Conservation (phyloP, 2,329 filamentous ascomycete species). For the Blastomyces emzantsi region DNA sequence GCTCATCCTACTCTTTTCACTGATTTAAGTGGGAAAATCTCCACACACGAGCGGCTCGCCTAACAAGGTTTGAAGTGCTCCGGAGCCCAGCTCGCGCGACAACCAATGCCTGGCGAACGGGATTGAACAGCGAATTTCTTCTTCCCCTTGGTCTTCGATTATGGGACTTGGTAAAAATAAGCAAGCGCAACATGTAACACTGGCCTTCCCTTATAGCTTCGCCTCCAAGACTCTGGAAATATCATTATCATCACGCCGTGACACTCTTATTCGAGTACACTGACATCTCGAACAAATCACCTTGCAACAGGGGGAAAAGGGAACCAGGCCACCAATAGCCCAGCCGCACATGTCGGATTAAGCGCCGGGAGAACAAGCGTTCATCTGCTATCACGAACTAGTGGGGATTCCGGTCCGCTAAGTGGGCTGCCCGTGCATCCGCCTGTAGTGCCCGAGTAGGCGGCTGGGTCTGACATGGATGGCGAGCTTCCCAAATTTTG, state of each 20-base stretch:
- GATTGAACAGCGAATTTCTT: not conserved
- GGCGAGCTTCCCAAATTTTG: not conserved
- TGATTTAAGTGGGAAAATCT: not conserved
- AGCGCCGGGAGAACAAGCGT: not conserved
- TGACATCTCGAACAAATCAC: not conserved
- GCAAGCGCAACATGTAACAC: not conserved
- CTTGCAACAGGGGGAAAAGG: not conserved
- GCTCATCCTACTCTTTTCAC: not conserved
- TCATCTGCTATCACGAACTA: not conserved
- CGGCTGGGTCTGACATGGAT: not conserved
- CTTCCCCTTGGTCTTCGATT: not conserved
- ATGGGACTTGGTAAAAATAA: not conserved
- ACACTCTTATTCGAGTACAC: not conserved
- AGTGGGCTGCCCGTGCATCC: not conserved
- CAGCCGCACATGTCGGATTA: not conserved
- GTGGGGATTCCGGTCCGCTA: not conserved
- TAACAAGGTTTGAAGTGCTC: not conserved
- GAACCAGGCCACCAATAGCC: not conserved
- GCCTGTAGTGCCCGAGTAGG: not conserved
- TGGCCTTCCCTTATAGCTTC: not conserved
- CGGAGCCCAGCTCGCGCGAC: not conserved
- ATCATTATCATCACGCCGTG: not conserved
- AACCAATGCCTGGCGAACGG: not conserved
- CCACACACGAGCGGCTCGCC: not conserved
- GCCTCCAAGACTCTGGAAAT: not conserved